Evolutionary conservation across 1,284 basidiomycete species (phyloP), one percentile per base, ranked within the genome.

Genomic region (Neotropicomus parvogracilis): DNA sequence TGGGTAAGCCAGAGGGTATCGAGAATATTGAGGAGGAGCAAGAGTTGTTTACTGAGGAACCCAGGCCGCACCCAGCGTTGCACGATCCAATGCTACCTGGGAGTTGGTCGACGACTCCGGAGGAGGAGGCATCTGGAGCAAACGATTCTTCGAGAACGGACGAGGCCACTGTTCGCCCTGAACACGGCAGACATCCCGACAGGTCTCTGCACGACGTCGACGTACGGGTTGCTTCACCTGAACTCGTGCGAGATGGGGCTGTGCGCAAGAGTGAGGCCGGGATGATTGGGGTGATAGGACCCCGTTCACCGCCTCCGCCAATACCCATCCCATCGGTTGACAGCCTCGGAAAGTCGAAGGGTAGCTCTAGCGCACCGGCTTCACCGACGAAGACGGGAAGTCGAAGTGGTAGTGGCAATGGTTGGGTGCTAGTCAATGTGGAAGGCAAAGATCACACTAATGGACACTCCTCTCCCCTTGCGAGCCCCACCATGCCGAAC

Each of bases 401-500:
- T 44, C 56, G 68, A 35, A 68, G 59, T 42, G 67, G 66, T 31
- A 69, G 65, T 33, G 64, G 67, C 14, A 77, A 66, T 29, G 77
- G 82, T 46, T 85, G 82, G 82, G 83, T 85, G 5, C 64, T 85
- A 40, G 77, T 85, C 36, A 83, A 83, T 52, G 74, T 85, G 24
- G 80, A 82, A 52, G 72, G 72, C 37, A 63, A 68, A 53, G 65
- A 68, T 42, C 66, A 67, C 34, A 44, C 51, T 37, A 58, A 56
- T 28, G 67, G 59, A 34, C 63, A 60, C 35, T 49, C 51, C 20
- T 56, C 58, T 26, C 62, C 67, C 24, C 49, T 66, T 37, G 50
- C 54, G n/a, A 65, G 67, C 21, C 64, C 64, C 33, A 68, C 62
- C 16, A 53, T 62, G 44, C 55, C 54, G 14, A 67, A 47, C 46